A percentile compares a stretch with the other conserved stretches of the same genome.
Conservation (phyloP, 257 asterid genomes). For the Sherardia arvensis region DNA sequence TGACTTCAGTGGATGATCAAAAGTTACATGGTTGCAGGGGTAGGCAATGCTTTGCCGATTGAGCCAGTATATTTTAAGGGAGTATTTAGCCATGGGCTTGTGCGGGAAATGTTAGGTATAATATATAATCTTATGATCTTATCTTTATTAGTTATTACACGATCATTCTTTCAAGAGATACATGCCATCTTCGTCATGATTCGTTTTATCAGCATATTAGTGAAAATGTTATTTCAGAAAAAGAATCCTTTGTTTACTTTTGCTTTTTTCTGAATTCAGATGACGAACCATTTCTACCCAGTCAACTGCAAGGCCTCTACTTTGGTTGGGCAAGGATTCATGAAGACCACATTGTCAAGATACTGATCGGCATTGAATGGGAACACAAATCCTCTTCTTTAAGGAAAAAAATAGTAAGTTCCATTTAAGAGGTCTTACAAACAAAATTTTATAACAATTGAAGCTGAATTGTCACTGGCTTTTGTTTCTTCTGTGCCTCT, state of each 20-base stretch:
- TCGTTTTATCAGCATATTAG: background rate
- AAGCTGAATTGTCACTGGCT: background rate
- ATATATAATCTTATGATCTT: too few species aligned
- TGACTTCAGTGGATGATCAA: slow-evolving; percentile 1
- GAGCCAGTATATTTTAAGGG: slow-evolving; percentile 54
- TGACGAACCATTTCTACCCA: slow-evolving; percentile 39
- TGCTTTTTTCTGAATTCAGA: slow-evolving; percentile 28
- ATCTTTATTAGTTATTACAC: too few species aligned
- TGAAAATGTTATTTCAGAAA: too few species aligned
- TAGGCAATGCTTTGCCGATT: slow-evolving; percentile 48
- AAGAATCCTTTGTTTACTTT: background rate
- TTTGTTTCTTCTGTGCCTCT: slow-evolving; percentile 7
- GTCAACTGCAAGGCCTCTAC: slow-evolving; percentile 66
- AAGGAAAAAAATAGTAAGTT: slow-evolving; percentile 54
- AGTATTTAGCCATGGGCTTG: slow-evolving; percentile 35
- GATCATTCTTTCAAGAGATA: background rate
- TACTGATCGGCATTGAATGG: slow-evolving; percentile 60
- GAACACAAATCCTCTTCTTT: slow-evolving; percentile 26
- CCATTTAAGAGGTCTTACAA: background rate
- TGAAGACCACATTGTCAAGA: slow-evolving; percentile 32
- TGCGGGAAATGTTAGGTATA: slow-evolving; percentile 44
- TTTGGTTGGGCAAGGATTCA: slow-evolving; percentile 73
- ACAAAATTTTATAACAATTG: background rate
- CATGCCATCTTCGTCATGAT: background rate
- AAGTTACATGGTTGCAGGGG: slow-evolving; percentile 41